Evolutionary conservation across 139 green algal genomes (phyloP).

Genomic region (Coccomyxa sp.): DNA sequence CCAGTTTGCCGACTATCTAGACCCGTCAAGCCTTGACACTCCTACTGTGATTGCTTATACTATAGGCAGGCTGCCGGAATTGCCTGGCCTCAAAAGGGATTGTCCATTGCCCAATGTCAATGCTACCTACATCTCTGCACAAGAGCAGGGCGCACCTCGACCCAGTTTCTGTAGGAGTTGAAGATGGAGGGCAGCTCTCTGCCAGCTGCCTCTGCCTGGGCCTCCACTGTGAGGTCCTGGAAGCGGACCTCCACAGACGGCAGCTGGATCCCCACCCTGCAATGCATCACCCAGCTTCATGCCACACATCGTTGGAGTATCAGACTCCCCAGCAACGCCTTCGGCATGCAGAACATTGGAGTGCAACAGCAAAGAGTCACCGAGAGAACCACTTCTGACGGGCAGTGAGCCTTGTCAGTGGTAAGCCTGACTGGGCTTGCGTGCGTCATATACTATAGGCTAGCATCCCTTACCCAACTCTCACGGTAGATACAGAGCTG

Average conservation of each 20-base stretch:
- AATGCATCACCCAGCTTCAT: neutral
- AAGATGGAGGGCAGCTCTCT: conserved; percentile 31
- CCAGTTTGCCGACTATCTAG: neutral
- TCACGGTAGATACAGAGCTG: too few relatives aligned
- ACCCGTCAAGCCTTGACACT: neutral
- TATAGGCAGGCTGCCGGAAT: neutral
- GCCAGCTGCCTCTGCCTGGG: conserved; percentile 24
- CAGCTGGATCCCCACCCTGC: conserved; percentile 39
- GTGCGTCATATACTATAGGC: too few relatives aligned
- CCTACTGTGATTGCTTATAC: neutral
- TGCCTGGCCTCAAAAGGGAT: neutral
- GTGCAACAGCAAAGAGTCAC: neutral
- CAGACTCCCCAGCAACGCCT: too few relatives aligned
- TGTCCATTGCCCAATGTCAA: neutral
- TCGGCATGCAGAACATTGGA: neutral
- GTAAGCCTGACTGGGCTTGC: too few relatives aligned
- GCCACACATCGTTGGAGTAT: neutral
- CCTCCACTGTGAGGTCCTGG: conserved; percentile 22
- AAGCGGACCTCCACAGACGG: conserved; percentile 39
- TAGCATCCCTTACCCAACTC: too few relatives aligned
- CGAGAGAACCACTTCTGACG: neutral
- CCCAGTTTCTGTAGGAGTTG: conserved; percentile 30
- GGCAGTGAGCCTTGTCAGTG: too few relatives aligned
- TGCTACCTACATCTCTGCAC: too few relatives aligned
- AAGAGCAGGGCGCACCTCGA: too few relatives aligned